Evolutionary conservation across 495 filamentous ascomycete genomes (phyloP), one percentile per base, ranked within the genome.

Genomic region (Aspergillus egyptiacus): DNA sequence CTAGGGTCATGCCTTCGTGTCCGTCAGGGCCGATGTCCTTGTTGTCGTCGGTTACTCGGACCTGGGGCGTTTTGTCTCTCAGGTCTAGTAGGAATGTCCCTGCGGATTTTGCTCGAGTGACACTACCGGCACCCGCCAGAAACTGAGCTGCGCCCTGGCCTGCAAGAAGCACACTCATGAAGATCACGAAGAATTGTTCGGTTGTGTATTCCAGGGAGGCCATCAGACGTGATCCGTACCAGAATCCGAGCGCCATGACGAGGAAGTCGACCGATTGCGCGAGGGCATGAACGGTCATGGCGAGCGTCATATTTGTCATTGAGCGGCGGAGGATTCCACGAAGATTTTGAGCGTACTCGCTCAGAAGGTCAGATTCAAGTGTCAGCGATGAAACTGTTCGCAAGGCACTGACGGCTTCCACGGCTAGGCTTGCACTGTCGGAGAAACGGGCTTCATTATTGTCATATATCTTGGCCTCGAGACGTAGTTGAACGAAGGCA

Each of bases 371-470:
- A 0, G 71, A 59, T 64, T 96, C 91, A 31, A 89, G 77, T 1
- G 88, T 93, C 28, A 96, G 74, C 20, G 84, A 84, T 10, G 91
- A 89, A 15, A 97, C 89, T 20, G 91, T 97, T 18, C 90, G 86
- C 59, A 96, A 95, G n/a, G 90, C 87, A 3, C 81, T 82, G 27
- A 89, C 90, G 23, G 89, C 89, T 61, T 97, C 91, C 48, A 89
- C 94, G 15, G 91, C 91, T 57, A 85, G 93, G 57, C 79, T 82
- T 9, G 88, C 88, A 42, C 39, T 42, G 8, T 42, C 39, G 2
- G 14, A 43, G 83, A 85, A 14, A 75, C 68, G 57, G 8, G 17
- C 35, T 8, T 37, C 35, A 20, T 28, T 27, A 3, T 84, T 75
- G 47, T 93, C 91, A 0, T 84, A 82, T 14, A 70, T 65, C 71